Conservation (phyloP, 495 filamentous ascomycete species). For the Hypomontagnella submonticulosa region DNA sequence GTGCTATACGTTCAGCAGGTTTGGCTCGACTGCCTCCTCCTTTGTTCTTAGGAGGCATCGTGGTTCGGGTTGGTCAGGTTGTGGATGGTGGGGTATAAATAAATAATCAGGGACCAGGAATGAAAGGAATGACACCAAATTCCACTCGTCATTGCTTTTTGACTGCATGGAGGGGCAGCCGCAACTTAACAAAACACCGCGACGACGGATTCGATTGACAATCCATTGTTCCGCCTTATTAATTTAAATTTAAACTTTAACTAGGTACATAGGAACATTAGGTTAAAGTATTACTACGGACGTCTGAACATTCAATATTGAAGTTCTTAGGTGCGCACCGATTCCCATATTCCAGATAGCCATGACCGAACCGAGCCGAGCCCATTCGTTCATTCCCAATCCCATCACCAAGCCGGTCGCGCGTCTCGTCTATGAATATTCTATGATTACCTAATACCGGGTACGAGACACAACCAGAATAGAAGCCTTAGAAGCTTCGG, state of each 20-base stretch:
- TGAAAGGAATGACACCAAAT: conserved; percentile 16
- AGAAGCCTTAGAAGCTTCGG: neutral
- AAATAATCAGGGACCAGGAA: conserved; percentile 11
- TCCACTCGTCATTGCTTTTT: conserved; percentile 19
- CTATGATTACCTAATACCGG: conserved; percentile 5
- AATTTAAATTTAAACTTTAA: conserved; percentile 13
- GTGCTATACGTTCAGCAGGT: conserved; percentile 40
- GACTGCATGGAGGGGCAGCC: conserved; percentile 32
- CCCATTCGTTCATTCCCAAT: conserved; percentile 5
- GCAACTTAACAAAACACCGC: conserved; percentile 1
- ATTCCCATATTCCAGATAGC: conserved; percentile 2
- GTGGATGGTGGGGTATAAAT: conserved; percentile 42
- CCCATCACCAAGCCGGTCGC: neutral
- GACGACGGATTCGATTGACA: no score
- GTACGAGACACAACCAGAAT: conserved; percentile 5
- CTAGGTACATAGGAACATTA: no score
- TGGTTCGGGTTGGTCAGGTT: conserved; percentile 7
- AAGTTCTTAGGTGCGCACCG: neutral
- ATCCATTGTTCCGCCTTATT: conserved; percentile 2
- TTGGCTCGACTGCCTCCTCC: conserved; percentile 38
- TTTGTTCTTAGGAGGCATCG: conserved; percentile 49
- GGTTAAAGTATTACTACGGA: no score
- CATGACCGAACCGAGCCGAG: neutral
- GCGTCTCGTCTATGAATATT: neutral
- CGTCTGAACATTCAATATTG: no score